A percentile compares a stretch with the other conserved stretches of the same genome.
Evolutionary conservation across 176 grass and related monocot genomes (phyloP).

Genomic region (Phragmites australis): DNA sequence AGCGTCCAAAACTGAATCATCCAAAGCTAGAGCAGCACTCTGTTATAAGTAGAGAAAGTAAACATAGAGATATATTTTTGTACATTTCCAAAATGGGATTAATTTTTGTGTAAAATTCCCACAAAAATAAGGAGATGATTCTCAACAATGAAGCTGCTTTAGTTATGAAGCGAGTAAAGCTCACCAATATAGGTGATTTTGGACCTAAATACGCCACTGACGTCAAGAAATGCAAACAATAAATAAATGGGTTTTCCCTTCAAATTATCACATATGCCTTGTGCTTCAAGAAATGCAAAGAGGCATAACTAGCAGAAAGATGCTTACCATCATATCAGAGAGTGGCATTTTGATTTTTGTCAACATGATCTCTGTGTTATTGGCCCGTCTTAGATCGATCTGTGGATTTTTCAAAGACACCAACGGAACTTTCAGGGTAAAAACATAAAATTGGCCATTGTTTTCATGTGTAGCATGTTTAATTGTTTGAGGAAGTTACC

Average conservation of each 20-base stretch:
- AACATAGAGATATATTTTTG: constrained; percentile 9
- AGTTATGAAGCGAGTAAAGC: constrained; percentile 9
- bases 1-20: constrained; percentile 85
- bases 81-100: background rate
- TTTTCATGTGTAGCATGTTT: background rate
- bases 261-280: constrained; percentile 4
- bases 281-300: constrained; percentile 5
- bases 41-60: constrained; percentile 41
- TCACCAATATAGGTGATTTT: background rate
- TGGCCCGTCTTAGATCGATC: constrained; percentile 86
- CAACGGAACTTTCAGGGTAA: constrained; percentile 27
- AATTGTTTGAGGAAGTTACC: constrained; percentile 56
- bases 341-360: constrained; percentile 99
- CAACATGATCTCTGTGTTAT: constrained; percentile 98
- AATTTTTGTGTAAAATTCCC: constrained; percentile 1
- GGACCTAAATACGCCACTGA: constrained; percentile 11
- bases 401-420: constrained; percentile 45
- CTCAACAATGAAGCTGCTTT: constrained; percentile 9
- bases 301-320: constrained; percentile 17
- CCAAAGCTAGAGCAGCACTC: constrained; percentile 85
- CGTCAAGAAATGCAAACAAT: background rate
- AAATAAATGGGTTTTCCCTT: background rate
- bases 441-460: background rate
- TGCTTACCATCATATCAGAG: constrained; percentile 87
- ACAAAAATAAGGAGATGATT: constrained; percentile 15